phyloP scores from a whole-genome alignment of 805 yeast genomes.

The Wickerhamomyces silvicola region DNA sequence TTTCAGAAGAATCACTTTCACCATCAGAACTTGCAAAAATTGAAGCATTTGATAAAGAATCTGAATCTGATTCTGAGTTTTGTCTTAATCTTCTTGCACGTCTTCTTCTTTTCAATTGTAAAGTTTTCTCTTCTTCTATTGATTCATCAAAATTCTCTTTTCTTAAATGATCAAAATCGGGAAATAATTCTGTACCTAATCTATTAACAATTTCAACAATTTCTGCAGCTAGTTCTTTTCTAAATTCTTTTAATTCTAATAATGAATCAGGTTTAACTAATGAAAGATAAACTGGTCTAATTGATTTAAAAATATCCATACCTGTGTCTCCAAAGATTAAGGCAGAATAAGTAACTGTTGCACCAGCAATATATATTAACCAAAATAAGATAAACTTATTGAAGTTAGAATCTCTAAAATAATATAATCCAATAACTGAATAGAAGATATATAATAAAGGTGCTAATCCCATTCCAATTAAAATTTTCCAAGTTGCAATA shows the following conservation, averaged over 20 bases:
- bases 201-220: constrained; percentile 76
- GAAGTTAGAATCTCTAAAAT: constrained; percentile 26
- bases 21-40: constrained; percentile 35
- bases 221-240: constrained; percentile 59
- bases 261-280: constrained; percentile 53
- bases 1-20: constrained; percentile 24
- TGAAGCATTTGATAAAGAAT: constrained; percentile 33
- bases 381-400: constrained; percentile 24
- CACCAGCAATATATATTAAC: constrained; percentile 59
- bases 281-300: constrained; percentile 72
- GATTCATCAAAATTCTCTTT: constrained; percentile 22
- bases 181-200: constrained; percentile 78
- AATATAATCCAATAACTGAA: constrained; percentile 50
- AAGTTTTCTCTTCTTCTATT: constrained; percentile 30
- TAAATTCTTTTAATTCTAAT: constrained; percentile 49
- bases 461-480: constrained; percentile 82
- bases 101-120: constrained; percentile 31
- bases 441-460: constrained; percentile 81
- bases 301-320: constrained; percentile 75
- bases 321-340: constrained; percentile 90
- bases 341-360: constrained; percentile 80
- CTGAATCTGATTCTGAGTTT: constrained; percentile 32
- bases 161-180: constrained; percentile 62
- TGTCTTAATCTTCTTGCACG: constrained; percentile 21
- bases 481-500: constrained; percentile 93